A percentile compares a stretch with the other conserved stretches of the same genome.
These are phyloP conservation scores for Metschnikowia anglica DNA, from an alignment of 805 yeast species.

Conservation along the genomic window DNA sequence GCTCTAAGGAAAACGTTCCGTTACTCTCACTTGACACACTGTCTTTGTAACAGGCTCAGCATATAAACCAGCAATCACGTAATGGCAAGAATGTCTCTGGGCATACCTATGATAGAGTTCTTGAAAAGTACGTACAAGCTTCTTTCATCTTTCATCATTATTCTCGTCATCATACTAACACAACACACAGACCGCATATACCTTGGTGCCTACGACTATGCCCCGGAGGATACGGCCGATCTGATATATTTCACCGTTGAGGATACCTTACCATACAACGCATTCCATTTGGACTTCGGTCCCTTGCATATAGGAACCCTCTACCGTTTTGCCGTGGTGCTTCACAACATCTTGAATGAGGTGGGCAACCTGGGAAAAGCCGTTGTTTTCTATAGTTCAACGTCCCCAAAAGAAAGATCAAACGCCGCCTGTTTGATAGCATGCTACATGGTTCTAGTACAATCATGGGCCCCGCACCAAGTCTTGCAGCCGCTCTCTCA, in stretches of 20 bases:
- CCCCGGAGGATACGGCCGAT: constrained; percentile 74
- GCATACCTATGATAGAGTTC: constrained; percentile 43
- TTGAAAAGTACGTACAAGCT: constrained; percentile 38
- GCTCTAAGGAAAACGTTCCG: background rate
- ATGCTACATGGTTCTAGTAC: constrained; percentile 92
- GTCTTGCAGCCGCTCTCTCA: constrained; percentile 93
- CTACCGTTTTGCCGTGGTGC: constrained; percentile 90
- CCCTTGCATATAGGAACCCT: constrained; percentile 92
- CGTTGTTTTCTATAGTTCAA: constrained; percentile 83
- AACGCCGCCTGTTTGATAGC: constrained; percentile 94
- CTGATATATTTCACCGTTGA: constrained; percentile 88
- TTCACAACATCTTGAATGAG: constrained; percentile 89
- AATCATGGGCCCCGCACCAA: constrained; percentile 98
- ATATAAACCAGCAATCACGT: background rate
- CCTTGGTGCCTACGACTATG: constrained; percentile 80
- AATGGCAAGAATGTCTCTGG: constrained; percentile 10
- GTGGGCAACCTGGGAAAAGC: constrained; percentile 82
- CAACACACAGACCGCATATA: constrained; percentile 64
- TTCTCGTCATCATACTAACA: constrained; percentile 26
- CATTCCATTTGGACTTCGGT: constrained; percentile 96
- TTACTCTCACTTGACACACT: background rate
- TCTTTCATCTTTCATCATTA: background rate
- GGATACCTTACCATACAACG: constrained; percentile 85
- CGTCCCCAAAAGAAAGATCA: constrained; percentile 77
- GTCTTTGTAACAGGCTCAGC: background rate